Evolutionary conservation across 352 stramenopile genomes (phyloP), one percentile per base, ranked within the genome.

Genomic region (Phytophthora aleatoria): DNA sequence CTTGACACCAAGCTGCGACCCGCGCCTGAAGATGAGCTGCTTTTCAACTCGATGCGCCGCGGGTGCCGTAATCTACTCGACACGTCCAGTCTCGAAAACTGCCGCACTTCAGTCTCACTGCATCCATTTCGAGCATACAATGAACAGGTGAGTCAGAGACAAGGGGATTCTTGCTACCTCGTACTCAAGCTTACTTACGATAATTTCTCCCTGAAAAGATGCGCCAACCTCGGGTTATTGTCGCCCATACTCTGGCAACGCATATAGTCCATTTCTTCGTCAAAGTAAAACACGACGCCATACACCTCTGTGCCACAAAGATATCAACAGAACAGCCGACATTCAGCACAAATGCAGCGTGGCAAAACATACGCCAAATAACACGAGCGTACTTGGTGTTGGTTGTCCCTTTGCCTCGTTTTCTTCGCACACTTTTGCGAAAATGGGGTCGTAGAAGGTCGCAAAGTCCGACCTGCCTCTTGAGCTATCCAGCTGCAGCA

Each of bases 231-330:
- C 5, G 52, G 47, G 3, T 79, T 79, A 8, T 70, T 69, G 20
- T 91, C 78, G 35, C 51, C 61, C 47, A 90, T 76, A 62, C 81
- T 92, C 28, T 76, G 71, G 30, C 84, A 92, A 30, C 82, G 81
- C 26, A 73, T 83, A 33, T 84, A 84, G 49, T 89, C 76, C 28
- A 90, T 48, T 45, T 77, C 63, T 30, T 89, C 64, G 24, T 92
- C 77, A 35, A 92, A 92, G 56, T 79, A 90, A 57, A 91, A 76
- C 7, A 88, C 71, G 11, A 78, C 56, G 3, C 80, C 84, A 56
- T 83, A 92, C 30, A 91, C 26, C 50, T 85, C 81, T 92, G 45
- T 38, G 53, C 20, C 16, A 51, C n/a, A 55, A 45, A 61, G 10
- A 59, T 3, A 20, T 20, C 20, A 20, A 20, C 20, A 20, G 20